Evolutionary conservation across 192 early-diverging fungal species (phyloP).

Genomic region (Geosiphon pyriformis): DNA sequence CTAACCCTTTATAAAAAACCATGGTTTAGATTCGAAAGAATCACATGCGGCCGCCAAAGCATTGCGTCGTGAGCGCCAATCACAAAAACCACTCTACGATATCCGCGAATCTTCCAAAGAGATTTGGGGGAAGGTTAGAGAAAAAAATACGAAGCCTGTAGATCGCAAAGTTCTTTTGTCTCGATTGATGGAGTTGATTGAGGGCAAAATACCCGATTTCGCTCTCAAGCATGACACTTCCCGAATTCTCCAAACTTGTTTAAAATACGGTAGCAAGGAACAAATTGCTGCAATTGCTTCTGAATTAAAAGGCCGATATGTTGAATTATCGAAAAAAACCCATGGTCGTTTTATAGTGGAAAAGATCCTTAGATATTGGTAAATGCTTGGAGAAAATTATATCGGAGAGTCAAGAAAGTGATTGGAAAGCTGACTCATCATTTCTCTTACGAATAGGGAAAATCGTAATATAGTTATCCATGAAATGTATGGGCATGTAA

Average conservation of each 20-base stretch:
- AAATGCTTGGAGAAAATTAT: background rate
- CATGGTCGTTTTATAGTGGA: slow-evolving; percentile 88
- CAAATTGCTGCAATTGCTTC: slow-evolving; percentile 75
- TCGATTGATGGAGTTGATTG: slow-evolving; percentile 60
- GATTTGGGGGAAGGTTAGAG: no score
- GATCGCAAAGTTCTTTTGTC: no score
- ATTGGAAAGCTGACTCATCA: background rate
- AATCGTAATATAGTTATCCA: slow-evolving; percentile 65
- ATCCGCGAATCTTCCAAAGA: no score
- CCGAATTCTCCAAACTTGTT: slow-evolving; percentile 81
- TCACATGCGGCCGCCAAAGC: no score
- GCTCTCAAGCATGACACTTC: slow-evolving; percentile 96
- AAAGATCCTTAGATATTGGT: slow-evolving; percentile 83
- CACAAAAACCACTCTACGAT: no score
- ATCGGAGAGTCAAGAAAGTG: background rate
- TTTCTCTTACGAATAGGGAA: slow-evolving; percentile 39
- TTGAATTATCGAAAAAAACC: slow-evolving; percentile 66
- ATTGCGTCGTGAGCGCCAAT: no score
- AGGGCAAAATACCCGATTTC: slow-evolving; percentile 78
- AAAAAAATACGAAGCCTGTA: no score
- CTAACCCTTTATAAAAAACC: no score
- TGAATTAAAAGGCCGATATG: slow-evolving; percentile 74
- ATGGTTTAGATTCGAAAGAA: no score
- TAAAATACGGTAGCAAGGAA: slow-evolving; percentile 80
- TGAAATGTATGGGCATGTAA: slow-evolving; percentile 75